Evolutionary conservation across 805 yeast genomes (phyloP).

Genomic region (Cyberlindnera mrakii): DNA sequence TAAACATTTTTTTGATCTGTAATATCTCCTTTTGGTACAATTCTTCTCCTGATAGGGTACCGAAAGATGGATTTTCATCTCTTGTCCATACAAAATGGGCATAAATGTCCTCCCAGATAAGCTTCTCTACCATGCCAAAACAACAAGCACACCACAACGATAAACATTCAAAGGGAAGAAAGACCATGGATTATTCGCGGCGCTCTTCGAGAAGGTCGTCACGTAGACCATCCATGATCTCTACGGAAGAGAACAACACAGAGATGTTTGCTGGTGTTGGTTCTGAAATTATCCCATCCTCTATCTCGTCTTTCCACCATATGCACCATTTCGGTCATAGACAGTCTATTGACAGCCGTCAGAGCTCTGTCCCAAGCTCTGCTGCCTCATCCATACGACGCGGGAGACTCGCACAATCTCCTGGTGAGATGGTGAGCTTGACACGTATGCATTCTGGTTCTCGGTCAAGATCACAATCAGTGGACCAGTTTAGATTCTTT

Average conservation of each 20-base stretch:
- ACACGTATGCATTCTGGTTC: constrained; percentile 23
- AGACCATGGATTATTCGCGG: constrained; percentile 3
- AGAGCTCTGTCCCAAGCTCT: constrained; percentile 14
- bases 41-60: no score
- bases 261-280: constrained; percentile 79
- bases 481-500: constrained; percentile 67
- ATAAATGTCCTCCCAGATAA: no score
- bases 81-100: no score
- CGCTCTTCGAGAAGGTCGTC: constrained; percentile 19
- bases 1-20: no score
- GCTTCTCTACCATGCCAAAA: no score
- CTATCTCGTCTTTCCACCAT: constrained; percentile 72
- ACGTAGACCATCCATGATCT: constrained; percentile 28
- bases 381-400: constrained; percentile 25
- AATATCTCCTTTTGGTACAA: no score
- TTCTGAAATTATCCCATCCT: constrained; percentile 68
- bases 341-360: constrained; percentile 3
- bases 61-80: no score
- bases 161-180: neutral
- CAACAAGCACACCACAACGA: no score
- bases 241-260: constrained; percentile 47
- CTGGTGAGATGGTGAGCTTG: constrained; percentile 15
- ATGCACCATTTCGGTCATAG: constrained; percentile 37
- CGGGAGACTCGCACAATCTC: constrained; percentile 16
- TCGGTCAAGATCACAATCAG: constrained; percentile 28